Base-by-base conservation (phyloP, 1,139 yeast species). In the Yamadazyma triangularis region DNA sequence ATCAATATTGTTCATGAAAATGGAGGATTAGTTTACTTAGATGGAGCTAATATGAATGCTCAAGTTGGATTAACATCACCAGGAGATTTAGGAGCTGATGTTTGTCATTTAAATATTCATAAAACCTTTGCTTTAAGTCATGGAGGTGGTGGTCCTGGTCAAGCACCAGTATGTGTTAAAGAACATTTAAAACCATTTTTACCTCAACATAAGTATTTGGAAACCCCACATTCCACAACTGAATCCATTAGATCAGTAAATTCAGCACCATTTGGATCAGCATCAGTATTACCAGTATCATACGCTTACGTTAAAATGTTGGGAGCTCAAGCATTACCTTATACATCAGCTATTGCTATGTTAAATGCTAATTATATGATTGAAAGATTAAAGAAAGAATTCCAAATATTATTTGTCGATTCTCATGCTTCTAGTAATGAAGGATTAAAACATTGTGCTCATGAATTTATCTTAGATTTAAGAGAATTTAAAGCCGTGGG, bases 101-200 rank as follows among this genome's bases (percentile, higher is more conserved):
- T 91, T 27, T 91, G 98, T 61, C 98, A 91, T 54, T 73, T 91
- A 64, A 91, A 91, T 57, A 71, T 91, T 53, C 98, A 91, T 70
- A 91, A 91, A 66, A 91, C 98, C 1, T 91, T 91, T 68, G 91
- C 97, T 29, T 88, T 91, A 53, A 94, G 96, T 39, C 98, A 91
- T 56, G 98, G 98, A 51, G 98, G 98, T 52, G 98, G 98, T 56
- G 98, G 98, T 29, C 98, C 98, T 26, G 98, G 97, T 50, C 95
- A 89, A 54, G 98, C 96, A 8, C 97, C 98, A 36, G 93, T 91
- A 39, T 88, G 97, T 71, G 97, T 89, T 41, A 83, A 81, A 50
- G 65, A 71, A 36, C 96, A 88, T 57, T 69, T 91, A 51, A 74
- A 73, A 30, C 88, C 89, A 35, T 88, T 79, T 63, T 72, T 91